Conservation (phyloP, 352 stramenopile genomes). For the Phytophthora constricta region DNA sequence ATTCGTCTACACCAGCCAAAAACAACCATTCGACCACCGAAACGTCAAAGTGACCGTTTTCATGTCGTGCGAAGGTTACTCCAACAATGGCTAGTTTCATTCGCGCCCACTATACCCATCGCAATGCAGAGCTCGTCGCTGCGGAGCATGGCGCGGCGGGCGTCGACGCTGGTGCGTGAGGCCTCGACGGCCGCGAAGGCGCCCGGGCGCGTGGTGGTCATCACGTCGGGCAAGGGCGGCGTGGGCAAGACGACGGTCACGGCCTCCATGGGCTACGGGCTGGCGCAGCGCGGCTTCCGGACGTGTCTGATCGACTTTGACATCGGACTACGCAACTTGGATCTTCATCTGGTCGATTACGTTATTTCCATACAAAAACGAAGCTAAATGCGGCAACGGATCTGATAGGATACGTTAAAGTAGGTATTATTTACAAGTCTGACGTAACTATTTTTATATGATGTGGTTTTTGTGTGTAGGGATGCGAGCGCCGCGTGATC, state of each 20-base stretch:
- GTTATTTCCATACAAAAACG: conserved; percentile 9
- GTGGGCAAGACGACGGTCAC: conserved; percentile 94
- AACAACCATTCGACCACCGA: background rate
- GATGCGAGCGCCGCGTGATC: conserved; percentile 93
- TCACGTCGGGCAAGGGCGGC: conserved; percentile 93
- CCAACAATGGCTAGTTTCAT: background rate
- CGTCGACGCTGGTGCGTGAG: conserved; percentile 18
- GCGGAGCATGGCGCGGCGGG: conserved; percentile 3
- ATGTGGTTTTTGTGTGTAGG: conserved; percentile 22
- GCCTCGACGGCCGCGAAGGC: conserved; percentile 20
- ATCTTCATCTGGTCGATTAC: conserved; percentile 82
- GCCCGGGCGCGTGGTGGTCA: conserved; percentile 82
- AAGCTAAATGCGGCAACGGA: background rate
- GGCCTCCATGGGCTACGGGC: conserved; percentile 85
- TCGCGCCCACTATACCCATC: background rate
- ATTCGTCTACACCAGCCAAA: too few relatives aligned
- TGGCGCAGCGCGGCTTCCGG: conserved; percentile 82
- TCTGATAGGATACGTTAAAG: conserved; percentile 9
- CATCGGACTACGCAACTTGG: conserved; percentile 93
- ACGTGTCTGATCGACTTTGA: conserved; percentile 96
- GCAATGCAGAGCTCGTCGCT: background rate
- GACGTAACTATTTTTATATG: too few relatives aligned
- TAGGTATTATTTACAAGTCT: too few relatives aligned
- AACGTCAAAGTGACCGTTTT: background rate
- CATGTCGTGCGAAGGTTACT: background rate